phyloP scores from a whole-genome alignment of 306 rosid genomes.

The Vicia villosa region DNA sequence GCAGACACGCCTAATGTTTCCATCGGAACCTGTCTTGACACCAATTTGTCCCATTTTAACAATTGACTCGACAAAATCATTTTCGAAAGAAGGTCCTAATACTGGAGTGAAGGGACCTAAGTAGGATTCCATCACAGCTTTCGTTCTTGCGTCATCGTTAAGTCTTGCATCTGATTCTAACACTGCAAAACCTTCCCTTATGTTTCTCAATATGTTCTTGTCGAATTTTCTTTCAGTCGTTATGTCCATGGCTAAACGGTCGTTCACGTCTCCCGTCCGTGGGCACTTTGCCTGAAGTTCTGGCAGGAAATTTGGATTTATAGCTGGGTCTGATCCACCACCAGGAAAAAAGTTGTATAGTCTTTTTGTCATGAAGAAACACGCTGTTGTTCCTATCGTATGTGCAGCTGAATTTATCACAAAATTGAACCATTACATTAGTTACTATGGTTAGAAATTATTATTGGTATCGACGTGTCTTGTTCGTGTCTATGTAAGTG shows the following conservation, averaged over 20 bases:
- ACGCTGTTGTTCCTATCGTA: slow-evolving; percentile 91
- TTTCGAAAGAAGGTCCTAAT: slow-evolving; percentile 60
- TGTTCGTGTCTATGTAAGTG: too few relatives aligned
- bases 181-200: slow-evolving; percentile 70
- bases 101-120: slow-evolving; percentile 41
- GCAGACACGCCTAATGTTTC: slow-evolving; percentile 62
- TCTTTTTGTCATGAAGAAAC: slow-evolving; percentile 79
- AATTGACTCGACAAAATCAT: slow-evolving; percentile 63
- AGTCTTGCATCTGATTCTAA: slow-evolving; percentile 82
- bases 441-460: not conserved
- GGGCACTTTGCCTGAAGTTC: slow-evolving; percentile 59
- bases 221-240: slow-evolving; percentile 62
- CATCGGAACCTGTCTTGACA: slow-evolving; percentile 64
- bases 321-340: slow-evolving; percentile 72
- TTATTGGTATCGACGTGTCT: too few relatives aligned
- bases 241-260: slow-evolving; percentile 54
- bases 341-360: slow-evolving; percentile 61
- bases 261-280: slow-evolving; percentile 50
- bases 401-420: slow-evolving; percentile 63
- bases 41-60: slow-evolving; percentile 84
- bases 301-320: slow-evolving; percentile 52
- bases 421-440: not conserved
- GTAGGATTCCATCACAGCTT: slow-evolving; percentile 57
- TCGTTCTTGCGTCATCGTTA: slow-evolving; percentile 55
- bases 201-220: slow-evolving; percentile 59